Evolutionary conservation across 2,329 filamentous ascomycete genomes (phyloP).

Genomic region (Eutypa lata): DNA sequence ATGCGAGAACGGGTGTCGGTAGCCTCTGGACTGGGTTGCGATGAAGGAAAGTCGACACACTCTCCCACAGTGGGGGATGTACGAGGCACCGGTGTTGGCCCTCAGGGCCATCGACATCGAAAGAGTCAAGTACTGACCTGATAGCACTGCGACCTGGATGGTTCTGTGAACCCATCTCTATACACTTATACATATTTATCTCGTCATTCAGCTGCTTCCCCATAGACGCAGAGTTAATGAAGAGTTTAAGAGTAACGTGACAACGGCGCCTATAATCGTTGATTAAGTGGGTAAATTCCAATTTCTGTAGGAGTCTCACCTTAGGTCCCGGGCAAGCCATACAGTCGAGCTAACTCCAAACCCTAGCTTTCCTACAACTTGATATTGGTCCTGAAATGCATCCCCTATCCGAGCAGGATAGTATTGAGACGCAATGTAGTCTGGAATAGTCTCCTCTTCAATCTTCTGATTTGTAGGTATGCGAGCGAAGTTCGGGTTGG

Average conservation of each 20-base stretch:
- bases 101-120: slow-evolving; percentile 32
- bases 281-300: background rate
- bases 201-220: slow-evolving; percentile 31
- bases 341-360: slow-evolving; percentile 19
- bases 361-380: slow-evolving; percentile 21
- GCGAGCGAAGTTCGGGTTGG: no score
- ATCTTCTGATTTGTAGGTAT: slow-evolving; percentile 3
- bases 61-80: slow-evolving; percentile 42
- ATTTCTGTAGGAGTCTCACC: slow-evolving; percentile 3
- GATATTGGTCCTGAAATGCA: slow-evolving; percentile 15
- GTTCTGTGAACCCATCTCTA: slow-evolving; percentile 22
- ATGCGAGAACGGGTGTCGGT: slow-evolving; percentile 29
- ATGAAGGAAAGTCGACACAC: slow-evolving; percentile 33
- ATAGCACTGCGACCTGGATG: slow-evolving; percentile 31
- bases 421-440: slow-evolving; percentile 4
- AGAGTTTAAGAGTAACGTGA: slow-evolving; percentile 34
- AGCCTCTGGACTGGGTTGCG: slow-evolving; percentile 38
- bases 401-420: slow-evolving; percentile 11
- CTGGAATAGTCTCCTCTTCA: slow-evolving; percentile 8
- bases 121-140: slow-evolving; percentile 34
- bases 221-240: slow-evolving; percentile 15
- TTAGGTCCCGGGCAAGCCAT: slow-evolving; percentile 19
- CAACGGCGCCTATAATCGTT: slow-evolving; percentile 15
- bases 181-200: slow-evolving; percentile 39
- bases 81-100: slow-evolving; percentile 35